These are phyloP conservation scores for Solanum bukasovii DNA, from an alignment of 257 asterid genomes.

Conservation along the genomic window DNA sequence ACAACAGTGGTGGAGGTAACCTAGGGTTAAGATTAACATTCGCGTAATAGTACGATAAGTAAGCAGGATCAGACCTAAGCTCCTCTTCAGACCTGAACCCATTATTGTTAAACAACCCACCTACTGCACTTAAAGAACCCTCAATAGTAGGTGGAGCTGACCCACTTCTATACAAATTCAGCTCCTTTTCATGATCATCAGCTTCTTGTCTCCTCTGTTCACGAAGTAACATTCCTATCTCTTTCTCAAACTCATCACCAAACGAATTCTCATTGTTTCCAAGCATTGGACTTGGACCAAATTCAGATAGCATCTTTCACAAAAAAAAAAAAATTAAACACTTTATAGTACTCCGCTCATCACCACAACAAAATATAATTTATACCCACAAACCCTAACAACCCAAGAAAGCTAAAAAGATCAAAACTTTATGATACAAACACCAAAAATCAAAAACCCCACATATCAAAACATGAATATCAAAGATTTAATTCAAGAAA, in stretches of 20 bases:
- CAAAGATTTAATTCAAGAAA: not conserved
- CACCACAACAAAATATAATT: not conserved
- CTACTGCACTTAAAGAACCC: conserved; percentile 85
- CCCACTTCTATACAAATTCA: conserved; percentile 89
- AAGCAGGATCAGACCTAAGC: conserved; percentile 94
- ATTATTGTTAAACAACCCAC: conserved; percentile 68
- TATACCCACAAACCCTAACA: conserved; percentile 1
- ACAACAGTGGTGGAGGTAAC: conserved; percentile 89
- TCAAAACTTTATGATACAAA: not conserved
- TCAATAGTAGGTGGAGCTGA: conserved; percentile 99
- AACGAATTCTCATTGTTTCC: conserved; percentile 63
- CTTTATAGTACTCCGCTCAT: not conserved
- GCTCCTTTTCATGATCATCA: conserved; percentile 89
- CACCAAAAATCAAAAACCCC: not conserved
- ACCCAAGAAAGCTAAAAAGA: not conserved
- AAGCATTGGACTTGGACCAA: conserved; percentile 63
- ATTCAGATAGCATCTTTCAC: conserved; percentile 56
- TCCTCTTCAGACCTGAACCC: conserved; percentile 80
- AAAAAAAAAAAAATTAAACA: not conserved
- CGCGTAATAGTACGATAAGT: conserved; percentile 71
- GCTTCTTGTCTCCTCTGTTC: conserved; percentile 67
- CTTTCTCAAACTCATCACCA: conserved; percentile 81
- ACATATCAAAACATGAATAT: not conserved
- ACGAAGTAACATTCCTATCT: conserved; percentile 59
- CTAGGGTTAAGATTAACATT: conserved; percentile 92